Base-by-base conservation (phyloP, 169 alveolate genomes). In the Theileria equi region DNA sequence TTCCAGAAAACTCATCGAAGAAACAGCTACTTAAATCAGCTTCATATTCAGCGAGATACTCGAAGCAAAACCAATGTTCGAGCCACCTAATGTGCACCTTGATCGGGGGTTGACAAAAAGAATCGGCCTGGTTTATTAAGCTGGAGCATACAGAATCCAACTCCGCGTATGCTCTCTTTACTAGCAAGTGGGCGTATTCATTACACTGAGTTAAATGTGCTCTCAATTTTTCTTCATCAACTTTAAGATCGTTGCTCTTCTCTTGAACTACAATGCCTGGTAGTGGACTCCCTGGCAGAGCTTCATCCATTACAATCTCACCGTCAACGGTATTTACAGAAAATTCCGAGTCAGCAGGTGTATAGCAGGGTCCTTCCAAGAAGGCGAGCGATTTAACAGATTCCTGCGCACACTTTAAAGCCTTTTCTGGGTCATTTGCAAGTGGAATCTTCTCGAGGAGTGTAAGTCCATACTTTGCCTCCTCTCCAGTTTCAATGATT, bases 51-150 rank as follows among this genome's bases (percentile, higher is more conserved):
- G 65, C 40, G 16, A 36, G 49, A 32, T 74, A 74, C 26, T 74
- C 84, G 19, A 63, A 69, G 36, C 77, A 59, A 70, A 74, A 41
- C 57, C 19, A 65, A 43, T 74, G 84, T 17, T 41, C 29, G 31
- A 74, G 41, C 69, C 72, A 74, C 41, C 84, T 23, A 23, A 74
- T 21, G 16, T 43, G 19, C 11, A 74, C 67, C 19, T 55, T 74
- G 13, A 74, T 47, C 13, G 84, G 84, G 13, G 84, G 80, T 19
- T 74, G 84, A 25, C 73, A 74, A 11, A 21, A 34, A 7, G 50
- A 17, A 43, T 74, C 65, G 13, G 54, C 6, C 3, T 54, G 58
- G n/a, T 60, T 69, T 6, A 74, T 36, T 29, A 74, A 34, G 16
- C 80, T 54, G 5, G 80, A 53, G 29, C 84, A 74, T 0, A 74